Conservation (phyloP, 75 land plant species). For the Selaginella tamariscina region DNA sequence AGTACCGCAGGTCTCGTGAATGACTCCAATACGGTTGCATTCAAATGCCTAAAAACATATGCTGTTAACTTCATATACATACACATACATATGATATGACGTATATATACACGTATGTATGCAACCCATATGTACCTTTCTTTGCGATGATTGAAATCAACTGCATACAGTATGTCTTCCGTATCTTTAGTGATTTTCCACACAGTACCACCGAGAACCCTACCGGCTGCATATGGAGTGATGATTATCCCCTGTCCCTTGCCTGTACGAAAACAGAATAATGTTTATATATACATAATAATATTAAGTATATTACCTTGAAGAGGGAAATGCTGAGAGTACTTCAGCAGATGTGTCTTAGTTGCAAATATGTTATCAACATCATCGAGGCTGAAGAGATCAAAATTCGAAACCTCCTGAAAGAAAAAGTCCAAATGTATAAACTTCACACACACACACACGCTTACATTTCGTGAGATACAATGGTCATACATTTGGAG, state of each 20-base stretch:
- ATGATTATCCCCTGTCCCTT: slow-evolving; percentile 96
- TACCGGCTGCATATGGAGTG: slow-evolving; percentile 92
- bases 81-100: no score
- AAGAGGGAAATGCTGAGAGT: slow-evolving; percentile 75
- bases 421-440: background rate
- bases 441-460: background rate
- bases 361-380: slow-evolving; percentile 56
- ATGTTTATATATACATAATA: background rate
- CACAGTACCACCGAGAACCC: slow-evolving; percentile 79
- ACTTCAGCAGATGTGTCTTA: slow-evolving; percentile 55
- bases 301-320: background rate
- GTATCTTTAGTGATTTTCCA: slow-evolving; percentile 99
- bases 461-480: slow-evolving; percentile 49
- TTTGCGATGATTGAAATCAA: slow-evolving; percentile 94
- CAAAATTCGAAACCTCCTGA: slow-evolving; percentile 98
- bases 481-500: slow-evolving; percentile 92
- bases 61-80: background rate
- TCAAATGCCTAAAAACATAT: slow-evolving; percentile 63
- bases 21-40: slow-evolving; percentile 79
- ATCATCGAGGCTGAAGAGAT: slow-evolving; percentile 86
- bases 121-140: slow-evolving; percentile 41
- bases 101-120: no score
- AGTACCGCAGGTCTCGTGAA: slow-evolving; percentile 96
- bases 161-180: slow-evolving; percentile 98
- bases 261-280: slow-evolving; percentile 25